Evolutionary conservation across 495 filamentous ascomycete genomes (phyloP).

Genomic region (Chaetomium fimeti): DNA sequence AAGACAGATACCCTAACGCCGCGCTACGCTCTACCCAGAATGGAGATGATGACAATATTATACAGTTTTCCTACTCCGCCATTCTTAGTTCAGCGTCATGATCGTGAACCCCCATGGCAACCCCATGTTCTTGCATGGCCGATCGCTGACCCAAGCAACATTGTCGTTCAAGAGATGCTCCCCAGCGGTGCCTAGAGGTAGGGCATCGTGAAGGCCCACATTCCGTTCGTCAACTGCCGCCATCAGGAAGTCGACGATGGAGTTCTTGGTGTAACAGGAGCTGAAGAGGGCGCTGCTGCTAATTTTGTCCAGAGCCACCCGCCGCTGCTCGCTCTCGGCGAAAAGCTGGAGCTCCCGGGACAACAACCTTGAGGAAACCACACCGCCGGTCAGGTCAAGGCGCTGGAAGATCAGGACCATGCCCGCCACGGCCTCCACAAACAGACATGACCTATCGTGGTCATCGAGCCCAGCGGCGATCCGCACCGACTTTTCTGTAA

Average conservation of each 20-base stretch:
- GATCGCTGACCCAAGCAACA: constrained; percentile 29
- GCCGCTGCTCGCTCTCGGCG: constrained; percentile 34
- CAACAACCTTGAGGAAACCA: constrained; percentile 20
- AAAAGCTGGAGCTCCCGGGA: constrained; percentile 35
- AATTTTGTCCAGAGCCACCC: constrained; percentile 30
- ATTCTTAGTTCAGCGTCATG: constrained; percentile 35
- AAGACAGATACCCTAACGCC: constrained; percentile 25
- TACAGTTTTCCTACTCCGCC: constrained; percentile 8
- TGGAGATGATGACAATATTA: constrained; percentile 21
- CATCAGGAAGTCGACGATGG: constrained; percentile 29
- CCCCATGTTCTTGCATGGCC: constrained; percentile 36
- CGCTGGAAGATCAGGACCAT: constrained; percentile 33
- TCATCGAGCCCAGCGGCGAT: constrained; percentile 31
- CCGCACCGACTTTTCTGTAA: constrained; percentile 25
- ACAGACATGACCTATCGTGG: constrained; percentile 30
- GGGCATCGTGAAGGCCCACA: constrained; percentile 10
- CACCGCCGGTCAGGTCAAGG: background rate
- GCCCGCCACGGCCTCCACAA: constrained; percentile 34
- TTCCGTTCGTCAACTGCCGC: constrained; percentile 21
- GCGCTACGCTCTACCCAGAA: constrained; percentile 24
- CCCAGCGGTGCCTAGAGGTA: constrained; percentile 18
- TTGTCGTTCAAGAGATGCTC: constrained; percentile 27
- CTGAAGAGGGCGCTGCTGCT: constrained; percentile 22
- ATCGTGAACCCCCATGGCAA: constrained; percentile 42
- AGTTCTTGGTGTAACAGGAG: constrained; percentile 29